Base-by-base conservation (phyloP, 1,284 basidiomycete genomes). In the Neolentinus lepideus region DNA sequence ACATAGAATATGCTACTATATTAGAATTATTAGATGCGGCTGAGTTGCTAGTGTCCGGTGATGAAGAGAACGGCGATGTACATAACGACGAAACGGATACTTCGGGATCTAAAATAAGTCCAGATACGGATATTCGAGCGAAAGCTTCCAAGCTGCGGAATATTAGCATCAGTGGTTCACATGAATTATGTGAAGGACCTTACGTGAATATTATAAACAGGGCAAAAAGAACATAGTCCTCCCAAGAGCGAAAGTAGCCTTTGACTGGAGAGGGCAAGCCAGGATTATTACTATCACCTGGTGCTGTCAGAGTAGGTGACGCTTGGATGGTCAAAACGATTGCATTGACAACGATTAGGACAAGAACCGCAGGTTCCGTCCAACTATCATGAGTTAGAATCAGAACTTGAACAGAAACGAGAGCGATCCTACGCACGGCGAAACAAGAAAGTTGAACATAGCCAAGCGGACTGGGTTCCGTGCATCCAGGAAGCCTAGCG, bases 191-290 rank as follows among this genome's bases (percentile, higher is more conserved):
- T 33, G 47, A 14, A 84, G 29, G 12, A 12, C 12, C 91, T 64
- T 71, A 90, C 84, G 94, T 95, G 77, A 94, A 98, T 60, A 92
- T 63, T 61, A 84, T 72, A 70, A 98, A 98, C 56, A 98, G 73
- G 31, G 66, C 79, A 66, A 98, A 91, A 19, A 98, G 74, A 21
- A 79, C 84, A 64, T 84, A 87, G 69, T 98, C 94, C 63, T 94
- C 89, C 92, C 94, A 96, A 12, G 71, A 64, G 57, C 88, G 84
- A 71, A 98, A 97, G 71, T 90, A 98, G 4, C 91, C 92, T 33
- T 70, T 69, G 57, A 62, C 69, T 54, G 12, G 77, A 63, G 58
- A 70, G 53, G 77, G 82, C 67, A 65, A 81, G 61, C 66, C 73
- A 58, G 58, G 70, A 61, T 59, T 76, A 33, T 74, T 73, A 11